Evolutionary conservation across 352 stramenopile species (phyloP), one percentile per base, ranked within the genome.

Genomic region (Phytophthora pinifolia): DNA sequence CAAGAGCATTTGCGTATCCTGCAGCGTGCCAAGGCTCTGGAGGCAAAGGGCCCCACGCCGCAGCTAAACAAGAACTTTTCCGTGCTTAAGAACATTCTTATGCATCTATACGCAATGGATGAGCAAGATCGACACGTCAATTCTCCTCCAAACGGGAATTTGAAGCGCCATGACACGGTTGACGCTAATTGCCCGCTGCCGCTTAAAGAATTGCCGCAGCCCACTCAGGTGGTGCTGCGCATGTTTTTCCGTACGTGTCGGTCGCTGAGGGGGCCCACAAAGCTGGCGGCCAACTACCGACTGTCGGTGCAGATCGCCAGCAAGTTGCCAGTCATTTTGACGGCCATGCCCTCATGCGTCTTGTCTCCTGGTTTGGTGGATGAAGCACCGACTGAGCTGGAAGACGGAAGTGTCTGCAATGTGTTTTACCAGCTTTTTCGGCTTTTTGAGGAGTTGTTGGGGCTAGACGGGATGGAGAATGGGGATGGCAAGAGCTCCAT

Each of bases 211-310:
- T 56, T 93, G 1, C 71, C 79, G 0, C 33, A 86, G 0, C 59
- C 83, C 0, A 79, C 69, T 4, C 83, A 94, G 50, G 50, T 91
- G 4, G 74, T 63, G 25, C 48, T 94, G n/a, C 67, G 63, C 17
- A 70, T 92, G 44, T 92, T 94, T 53, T 92, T 89, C 38, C 70
- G 76, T 0, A 50, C 85, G 5, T 84, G 78, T n/a, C 58, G 65
- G n/a, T 81, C 72, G 4, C 30, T 92, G 4, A 69, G 65, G 25
- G 71, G 79, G 9, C 52, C 59, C 9, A 30, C 22, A 0, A 55
- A 67, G 17, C 25, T 78, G 7, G 25, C 18, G 9, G 35, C 32
- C 0, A 83, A 76, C 33, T 53, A 38, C 9, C 62, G 66, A 6
- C 43, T 88, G 20, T 55, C 86, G 2, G 42, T 83, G 14, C 67